A percentile compares a stretch with the other conserved stretches of the same genome.
Evolutionary conservation across 2,329 filamentous ascomycete genomes (phyloP).

Genomic region (Dissoconium aciculare): DNA sequence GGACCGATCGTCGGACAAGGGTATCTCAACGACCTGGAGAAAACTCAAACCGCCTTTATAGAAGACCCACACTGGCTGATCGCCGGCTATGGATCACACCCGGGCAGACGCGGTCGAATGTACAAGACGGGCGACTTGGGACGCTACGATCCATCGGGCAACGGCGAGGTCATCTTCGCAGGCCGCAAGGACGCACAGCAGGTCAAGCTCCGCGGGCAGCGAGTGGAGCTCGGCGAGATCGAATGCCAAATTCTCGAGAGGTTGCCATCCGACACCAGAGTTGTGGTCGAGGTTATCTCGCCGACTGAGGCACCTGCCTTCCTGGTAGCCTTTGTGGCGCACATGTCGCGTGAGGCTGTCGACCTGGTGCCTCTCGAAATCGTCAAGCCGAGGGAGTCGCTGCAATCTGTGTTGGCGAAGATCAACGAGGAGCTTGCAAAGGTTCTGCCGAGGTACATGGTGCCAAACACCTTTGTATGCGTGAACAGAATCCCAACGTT

Average conservation of each 20-base stretch:
- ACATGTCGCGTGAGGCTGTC: conserved; percentile 7
- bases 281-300: conserved; percentile 28
- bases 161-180: conserved; percentile 42
- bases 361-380: conserved; percentile 5
- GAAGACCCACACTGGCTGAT: conserved; percentile 15
- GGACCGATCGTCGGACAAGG: conserved; percentile 32
- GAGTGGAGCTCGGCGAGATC: conserved; percentile 45
- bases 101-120: conserved; percentile 31
- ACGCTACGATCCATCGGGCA: conserved; percentile 38
- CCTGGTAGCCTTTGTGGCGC: no score
- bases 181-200: conserved; percentile 45
- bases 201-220: conserved; percentile 51
- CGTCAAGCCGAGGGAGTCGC: conserved; percentile 1
- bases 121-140: conserved; percentile 49
- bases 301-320: conserved; percentile 15
- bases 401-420: conserved; percentile 5
- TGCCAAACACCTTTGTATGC: conserved; percentile 30
- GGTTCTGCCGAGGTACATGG: conserved; percentile 24
- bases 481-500: conserved; percentile 30
- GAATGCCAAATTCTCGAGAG: conserved; percentile 21
- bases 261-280: conserved; percentile 25
- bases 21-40: conserved; percentile 26
- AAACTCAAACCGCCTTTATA: conserved; percentile 22
- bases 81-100: conserved; percentile 2
- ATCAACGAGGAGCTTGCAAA: conserved; percentile 5